These are phyloP conservation scores for Backusella morwellensis DNA, from an alignment of 192 early-diverging fungal species.

Conservation along the genomic window DNA sequence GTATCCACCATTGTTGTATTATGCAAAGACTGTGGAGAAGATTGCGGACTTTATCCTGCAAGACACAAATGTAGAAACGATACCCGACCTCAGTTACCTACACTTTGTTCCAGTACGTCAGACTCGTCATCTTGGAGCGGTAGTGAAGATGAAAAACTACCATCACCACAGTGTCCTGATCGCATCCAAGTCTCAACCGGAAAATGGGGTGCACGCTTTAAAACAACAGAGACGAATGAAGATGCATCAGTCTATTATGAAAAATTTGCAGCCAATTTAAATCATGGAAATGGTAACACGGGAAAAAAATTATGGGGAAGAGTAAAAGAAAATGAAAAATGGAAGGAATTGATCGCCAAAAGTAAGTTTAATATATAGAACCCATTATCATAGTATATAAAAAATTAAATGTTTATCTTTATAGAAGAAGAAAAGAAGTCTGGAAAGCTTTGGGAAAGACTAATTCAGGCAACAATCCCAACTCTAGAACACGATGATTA, in stretches of 20 bases:
- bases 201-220: neutral
- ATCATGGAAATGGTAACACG: neutral
- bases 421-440: slow-evolving; percentile 10
- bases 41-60: slow-evolving; percentile 61
- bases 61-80: slow-evolving; percentile 43
- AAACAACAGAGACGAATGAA: neutral
- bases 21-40: slow-evolving; percentile 61
- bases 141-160: neutral
- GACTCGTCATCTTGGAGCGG: neutral
- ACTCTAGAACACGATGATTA: neutral
- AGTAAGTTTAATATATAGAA: neutral
- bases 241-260: neutral
- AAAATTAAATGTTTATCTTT: neutral
- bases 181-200: neutral
- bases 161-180: neutral
- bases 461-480: slow-evolving; percentile 22
- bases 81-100: slow-evolving; percentile 18
- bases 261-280: neutral
- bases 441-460: slow-evolving; percentile 28
- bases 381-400: neutral
- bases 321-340: slow-evolving; percentile 28
- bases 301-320: slow-evolving; percentile 29
- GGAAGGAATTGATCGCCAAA: slow-evolving; percentile 17
- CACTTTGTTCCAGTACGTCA: neutral
- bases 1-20: slow-evolving; percentile 53